Evolutionary conservation across 2,329 filamentous ascomycete genomes (phyloP), one percentile per base, ranked within the genome.

Genomic region (Helotiales sp.): DNA sequence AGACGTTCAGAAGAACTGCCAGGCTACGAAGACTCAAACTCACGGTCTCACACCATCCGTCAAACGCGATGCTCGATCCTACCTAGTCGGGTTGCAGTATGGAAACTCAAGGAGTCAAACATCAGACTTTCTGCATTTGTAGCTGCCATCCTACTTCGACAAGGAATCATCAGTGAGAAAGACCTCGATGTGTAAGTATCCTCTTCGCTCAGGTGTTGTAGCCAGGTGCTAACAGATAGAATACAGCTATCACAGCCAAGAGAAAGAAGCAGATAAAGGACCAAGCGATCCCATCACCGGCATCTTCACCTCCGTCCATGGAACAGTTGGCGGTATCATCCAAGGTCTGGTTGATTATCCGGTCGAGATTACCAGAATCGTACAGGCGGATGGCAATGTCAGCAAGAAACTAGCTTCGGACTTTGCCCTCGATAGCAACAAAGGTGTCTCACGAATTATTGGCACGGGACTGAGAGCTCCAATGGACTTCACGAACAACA

Each of bases 401-500:
- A 49, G 55, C n/a, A 52, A 44, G 5, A 48, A 38, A 6, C 52
- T 61, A 2, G 58, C 55, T 12, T 33, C 53, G 22, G 54, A 58
- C 13, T 64, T 65, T 13, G 61, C 61, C 0, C 36, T 61, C 3
- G 59, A 61, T 33, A 55, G 59, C 7, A 54, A 34, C 1, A 65
- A 64, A 38, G 67, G 68, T 9, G 51, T 67, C 3, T 63, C 55
- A 13, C 48, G 60, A 2, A 65, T 66, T 10, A 50, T 69, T 1
- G 63, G 62, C 3, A 63, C 66, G 4, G 58, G 59, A 10, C 25
- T 66, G 19, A 64, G 62, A 46, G 61, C 63, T 1, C 64, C 67
- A 5, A 58, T 62, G 52, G 57, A 60, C 59, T 81, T 84, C 0
- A 86, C 86, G 0, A 79, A 86, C 55, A 79, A 86, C 59, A 70